Percentiles rank a stretch among this genome's conserved stretches.
These are phyloP conservation scores for Zelopaecilomyces penicillatus DNA, from an alignment of 2,329 filamentous ascomycete species.

Conservation along the genomic window DNA sequence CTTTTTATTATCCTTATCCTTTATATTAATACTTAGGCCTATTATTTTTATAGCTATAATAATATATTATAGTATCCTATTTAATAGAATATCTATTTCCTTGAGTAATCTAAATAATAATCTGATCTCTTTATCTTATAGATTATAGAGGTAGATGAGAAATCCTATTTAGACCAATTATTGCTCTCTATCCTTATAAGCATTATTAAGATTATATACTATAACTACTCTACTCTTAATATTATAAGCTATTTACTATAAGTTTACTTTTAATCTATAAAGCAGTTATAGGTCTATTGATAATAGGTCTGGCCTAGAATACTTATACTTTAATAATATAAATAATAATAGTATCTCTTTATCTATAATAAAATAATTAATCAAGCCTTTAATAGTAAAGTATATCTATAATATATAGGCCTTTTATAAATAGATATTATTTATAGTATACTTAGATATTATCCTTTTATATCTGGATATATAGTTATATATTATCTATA, in stretches of 20 bases:
- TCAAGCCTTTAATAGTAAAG: too few relatives aligned
- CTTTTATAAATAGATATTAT: too few relatives aligned
- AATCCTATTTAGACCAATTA: slow-evolving; percentile 2
- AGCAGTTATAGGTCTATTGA: neutral
- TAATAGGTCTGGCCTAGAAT: neutral
- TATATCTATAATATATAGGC: too few relatives aligned
- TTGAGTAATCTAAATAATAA: slow-evolving; percentile 1
- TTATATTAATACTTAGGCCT: too few relatives aligned
- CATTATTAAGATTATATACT: neutral
- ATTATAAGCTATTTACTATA: neutral
- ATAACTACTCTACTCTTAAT: neutral
- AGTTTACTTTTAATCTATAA: neutral
- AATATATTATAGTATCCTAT: neutral
- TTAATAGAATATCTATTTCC: neutral
- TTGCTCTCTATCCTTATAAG: neutral
- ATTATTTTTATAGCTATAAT: neutral
- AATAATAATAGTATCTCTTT: too few relatives aligned
- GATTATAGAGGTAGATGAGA: neutral
- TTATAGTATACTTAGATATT: too few relatives aligned
- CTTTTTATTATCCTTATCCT: too few relatives aligned
- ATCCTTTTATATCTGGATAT: too few relatives aligned
- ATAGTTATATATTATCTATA: too few relatives aligned
- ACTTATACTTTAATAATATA: neutral
- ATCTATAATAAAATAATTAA: too few relatives aligned
- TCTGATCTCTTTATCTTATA: slow-evolving; percentile 2